phyloP scores from a whole-genome alignment of 352 stramenopile genomes.

The Phytophthora pseudosyringae region DNA sequence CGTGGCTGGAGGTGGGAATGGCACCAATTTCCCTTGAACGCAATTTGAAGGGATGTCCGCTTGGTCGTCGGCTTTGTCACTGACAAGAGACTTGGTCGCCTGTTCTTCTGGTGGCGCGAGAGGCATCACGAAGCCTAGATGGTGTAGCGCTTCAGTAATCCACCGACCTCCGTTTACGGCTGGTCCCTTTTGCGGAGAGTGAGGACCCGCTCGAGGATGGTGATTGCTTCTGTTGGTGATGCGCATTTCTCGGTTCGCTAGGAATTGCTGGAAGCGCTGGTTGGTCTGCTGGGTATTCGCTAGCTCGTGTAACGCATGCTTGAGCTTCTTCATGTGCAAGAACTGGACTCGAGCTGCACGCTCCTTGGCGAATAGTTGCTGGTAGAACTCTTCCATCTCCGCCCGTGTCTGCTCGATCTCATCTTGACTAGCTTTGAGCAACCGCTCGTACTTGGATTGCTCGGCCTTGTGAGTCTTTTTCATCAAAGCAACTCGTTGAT shows the following conservation, averaged over 20 bases:
- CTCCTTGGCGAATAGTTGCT: slow-evolving; percentile 62
- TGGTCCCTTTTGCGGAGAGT: slow-evolving; percentile 14
- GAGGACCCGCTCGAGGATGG: slow-evolving; percentile 1
- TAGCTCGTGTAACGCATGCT: slow-evolving; percentile 66
- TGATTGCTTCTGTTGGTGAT: slow-evolving; percentile 29
- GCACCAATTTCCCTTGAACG: slow-evolving; percentile 45
- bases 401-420: slow-evolving; percentile 50
- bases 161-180: slow-evolving; percentile 23
- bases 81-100: background rate
- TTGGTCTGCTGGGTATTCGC: slow-evolving; percentile 57
- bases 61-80: slow-evolving; percentile 19
- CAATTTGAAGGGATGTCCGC: slow-evolving; percentile 33
- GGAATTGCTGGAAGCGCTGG: slow-evolving; percentile 53
- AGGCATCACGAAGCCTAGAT: slow-evolving; percentile 51
- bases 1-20: slow-evolving; percentile 29
- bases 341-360: slow-evolving; percentile 66
- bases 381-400: slow-evolving; percentile 59
- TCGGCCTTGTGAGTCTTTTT: slow-evolving; percentile 68
- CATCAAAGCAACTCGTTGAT: slow-evolving; percentile 63
- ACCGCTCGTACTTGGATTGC: slow-evolving; percentile 55
- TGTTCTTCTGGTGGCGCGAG: slow-evolving; percentile 5
- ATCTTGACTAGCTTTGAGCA: slow-evolving; percentile 47
- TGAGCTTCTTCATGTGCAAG: slow-evolving; percentile 80
- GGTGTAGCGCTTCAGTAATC: slow-evolving; percentile 47
- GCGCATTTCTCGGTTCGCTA: slow-evolving; percentile 43